These are phyloP conservation scores for Saturnispora dispora DNA, from an alignment of 805 yeast species.

Conservation along the genomic window DNA sequence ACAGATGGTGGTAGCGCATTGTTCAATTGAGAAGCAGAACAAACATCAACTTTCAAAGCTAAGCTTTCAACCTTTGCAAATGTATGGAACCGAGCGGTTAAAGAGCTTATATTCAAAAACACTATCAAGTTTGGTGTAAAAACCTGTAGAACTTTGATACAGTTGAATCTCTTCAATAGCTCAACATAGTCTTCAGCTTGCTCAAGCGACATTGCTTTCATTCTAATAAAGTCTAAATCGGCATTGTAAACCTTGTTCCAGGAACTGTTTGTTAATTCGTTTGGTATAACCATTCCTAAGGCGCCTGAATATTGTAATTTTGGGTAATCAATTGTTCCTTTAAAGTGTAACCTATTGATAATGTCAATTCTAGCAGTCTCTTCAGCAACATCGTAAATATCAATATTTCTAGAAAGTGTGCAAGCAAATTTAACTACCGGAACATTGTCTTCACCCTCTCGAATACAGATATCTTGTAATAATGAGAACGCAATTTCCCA, in stretches of 20 bases:
- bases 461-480: not conserved
- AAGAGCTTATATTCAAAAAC: not conserved
- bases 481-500: not conserved
- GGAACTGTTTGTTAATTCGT: not conserved
- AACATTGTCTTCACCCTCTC: too few species aligned
- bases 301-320: slow-evolving; percentile 3
- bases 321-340: not conserved
- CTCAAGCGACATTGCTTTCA: not conserved
- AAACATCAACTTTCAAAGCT: not conserved
- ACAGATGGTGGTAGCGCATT: not conserved
- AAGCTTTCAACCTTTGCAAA: slow-evolving; percentile 3
- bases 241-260: not conserved
- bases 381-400: not conserved
- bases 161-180: not conserved
- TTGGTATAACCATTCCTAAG: slow-evolving; percentile 1
- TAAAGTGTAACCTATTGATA: not conserved
- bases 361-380: not conserved
- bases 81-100: not conserved
- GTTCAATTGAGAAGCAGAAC: not conserved
- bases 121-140: not conserved
- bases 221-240: slow-evolving; percentile 1
- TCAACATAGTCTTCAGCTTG: not conserved
- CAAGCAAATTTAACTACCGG: not conserved
- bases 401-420: slow-evolving; percentile 1
- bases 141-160: not conserved